phyloP scores from a whole-genome alignment of 2,329 filamentous ascomycete species.

The Aspergillus calidoustus region DNA sequence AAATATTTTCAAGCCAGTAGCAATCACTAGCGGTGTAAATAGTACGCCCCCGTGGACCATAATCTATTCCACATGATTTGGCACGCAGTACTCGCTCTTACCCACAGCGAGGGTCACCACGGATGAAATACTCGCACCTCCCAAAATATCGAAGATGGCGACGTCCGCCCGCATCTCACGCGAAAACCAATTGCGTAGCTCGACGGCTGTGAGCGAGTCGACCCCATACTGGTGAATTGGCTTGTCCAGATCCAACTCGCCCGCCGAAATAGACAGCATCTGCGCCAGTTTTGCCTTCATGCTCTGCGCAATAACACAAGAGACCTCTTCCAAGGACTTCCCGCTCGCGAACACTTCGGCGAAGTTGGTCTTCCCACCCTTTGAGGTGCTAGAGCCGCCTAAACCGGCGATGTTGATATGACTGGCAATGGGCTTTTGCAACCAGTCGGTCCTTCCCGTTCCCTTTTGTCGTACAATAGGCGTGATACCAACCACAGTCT shows the following conservation, averaged over 20 bases:
- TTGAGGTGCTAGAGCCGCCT: background rate
- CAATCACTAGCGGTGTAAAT: background rate
- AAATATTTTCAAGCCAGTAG: background rate
- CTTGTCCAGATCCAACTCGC: background rate
- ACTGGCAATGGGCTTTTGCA: background rate
- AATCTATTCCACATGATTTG: background rate
- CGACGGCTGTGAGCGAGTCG: slow-evolving; percentile 31
- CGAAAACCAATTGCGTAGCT: slow-evolving; percentile 15
- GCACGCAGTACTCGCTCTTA: slow-evolving; percentile 4
- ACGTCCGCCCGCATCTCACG: slow-evolving; percentile 11
- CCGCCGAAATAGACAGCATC: background rate
- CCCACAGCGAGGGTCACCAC: background rate
- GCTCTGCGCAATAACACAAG: background rate
- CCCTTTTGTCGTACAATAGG: background rate
- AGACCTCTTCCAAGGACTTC: background rate
- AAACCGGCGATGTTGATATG: background rate
- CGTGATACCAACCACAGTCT: background rate
- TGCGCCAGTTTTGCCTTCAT: background rate
- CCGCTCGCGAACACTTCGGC: background rate
- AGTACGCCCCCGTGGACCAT: background rate
- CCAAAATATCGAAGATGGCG: slow-evolving; percentile 17
- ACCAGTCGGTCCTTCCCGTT: background rate
- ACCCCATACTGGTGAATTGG: slow-evolving; percentile 30
- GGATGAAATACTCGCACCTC: background rate
- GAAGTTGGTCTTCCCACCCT: background rate